Evolutionary conservation across 2,329 filamentous ascomycete species (phyloP), one percentile per base, ranked within the genome.

Genomic region (Colletotrichum phormii): DNA sequence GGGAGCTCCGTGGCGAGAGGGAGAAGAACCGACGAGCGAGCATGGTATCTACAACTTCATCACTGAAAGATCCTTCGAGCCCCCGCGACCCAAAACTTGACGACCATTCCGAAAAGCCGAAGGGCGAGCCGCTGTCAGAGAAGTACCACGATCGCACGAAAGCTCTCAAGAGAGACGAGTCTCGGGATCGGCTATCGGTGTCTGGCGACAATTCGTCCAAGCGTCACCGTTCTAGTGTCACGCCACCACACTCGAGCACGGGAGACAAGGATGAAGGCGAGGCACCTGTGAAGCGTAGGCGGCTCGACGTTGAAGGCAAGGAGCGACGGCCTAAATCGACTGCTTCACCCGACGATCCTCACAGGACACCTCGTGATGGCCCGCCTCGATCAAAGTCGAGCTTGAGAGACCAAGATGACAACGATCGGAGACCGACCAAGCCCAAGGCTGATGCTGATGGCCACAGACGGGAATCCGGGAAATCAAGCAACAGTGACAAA

Each of bases 91-190:
- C 81, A 3, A 85, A 83, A 64, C 81, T 82, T 35, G 88, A 91
- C 6, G 88, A 90, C 7, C 66, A 78, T 6, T 63, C 79, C 9
- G 89, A 90, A 22, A 89, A 88, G 77, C 75, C 82, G 24, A 85
- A 86, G 68, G 74, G 81, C 13, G 84, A 86, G 53, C 75, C 79
- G 5, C 77, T 82, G 55, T 84, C 85, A 1, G 89, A 91, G 73
- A 90, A 87, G 71, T 88, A 89, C 67, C 88, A 89, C 67, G 89
- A 91, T 74, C 85, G 89, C 64, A 88, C 89, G 26, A 90, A 91
- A 76, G 87, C 89, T 22, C 79, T 91, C 13, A 92, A 90, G 78
- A 85, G 89, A 70, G 89, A 92, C 73, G 89, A 90, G 74, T 90
- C 89, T 4, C 86, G 86, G 64, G 90, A 92, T 72, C 84, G 86